These are phyloP conservation scores for Komagataella mondaviorum DNA, from an alignment of 805 yeast species.

Conservation along the genomic window DNA sequence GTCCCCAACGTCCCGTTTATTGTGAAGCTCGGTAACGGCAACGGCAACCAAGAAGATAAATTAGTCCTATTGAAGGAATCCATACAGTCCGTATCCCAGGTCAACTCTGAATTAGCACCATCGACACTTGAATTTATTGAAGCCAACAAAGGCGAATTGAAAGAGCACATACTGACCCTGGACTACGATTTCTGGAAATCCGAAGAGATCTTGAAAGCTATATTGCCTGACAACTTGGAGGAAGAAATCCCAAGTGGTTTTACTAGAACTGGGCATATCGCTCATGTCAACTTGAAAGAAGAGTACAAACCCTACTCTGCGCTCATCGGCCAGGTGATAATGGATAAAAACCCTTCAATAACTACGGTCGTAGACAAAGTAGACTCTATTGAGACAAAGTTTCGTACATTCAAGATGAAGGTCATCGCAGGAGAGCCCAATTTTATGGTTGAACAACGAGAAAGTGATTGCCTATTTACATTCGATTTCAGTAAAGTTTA, in stretches of 20 bases:
- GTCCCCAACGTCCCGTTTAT: conserved; percentile 64
- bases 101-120: conserved; percentile 22
- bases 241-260: conserved; percentile 83
- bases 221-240: conserved; percentile 57
- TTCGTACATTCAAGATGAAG: conserved; percentile 89
- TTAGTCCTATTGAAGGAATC: conserved; percentile 52
- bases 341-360: conserved; percentile 76
- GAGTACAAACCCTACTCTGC: conserved; percentile 74
- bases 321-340: conserved; percentile 77
- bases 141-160: conserved; percentile 30
- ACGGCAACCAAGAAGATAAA: conserved; percentile 22
- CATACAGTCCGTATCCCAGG: conserved; percentile 24
- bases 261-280: conserved; percentile 90
- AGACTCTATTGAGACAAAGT: conserved; percentile 75
- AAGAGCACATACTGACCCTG: conserved; percentile 40
- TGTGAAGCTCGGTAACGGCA: conserved; percentile 22
- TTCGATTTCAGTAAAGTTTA: conserved; percentile 91
- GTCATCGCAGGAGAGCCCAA: conserved; percentile 77
- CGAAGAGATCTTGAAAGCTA: conserved; percentile 71
- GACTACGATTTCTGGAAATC: conserved; percentile 78
- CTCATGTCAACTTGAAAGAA: conserved; percentile 76
- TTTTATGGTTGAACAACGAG: conserved; percentile 73
- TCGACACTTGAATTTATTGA: conserved; percentile 30
- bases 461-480: conserved; percentile 70
- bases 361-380: conserved; percentile 87